Percentiles rank a stretch among this genome's conserved stretches.
phyloP scores from a whole-genome alignment of 768 basidiomycete species.

The Suillus luteus region DNA sequence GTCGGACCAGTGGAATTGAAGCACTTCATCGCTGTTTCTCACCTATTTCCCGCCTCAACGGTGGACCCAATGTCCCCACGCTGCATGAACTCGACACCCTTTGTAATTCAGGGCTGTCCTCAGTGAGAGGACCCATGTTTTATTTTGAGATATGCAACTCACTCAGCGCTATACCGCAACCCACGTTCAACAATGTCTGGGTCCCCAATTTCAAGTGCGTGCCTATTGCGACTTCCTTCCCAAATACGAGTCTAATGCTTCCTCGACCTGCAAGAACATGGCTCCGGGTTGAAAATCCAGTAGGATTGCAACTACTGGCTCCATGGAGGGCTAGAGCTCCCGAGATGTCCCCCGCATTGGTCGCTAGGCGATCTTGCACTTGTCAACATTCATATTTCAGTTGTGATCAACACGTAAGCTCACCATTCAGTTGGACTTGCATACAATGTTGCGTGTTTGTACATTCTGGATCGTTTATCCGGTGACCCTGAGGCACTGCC shows the following conservation, averaged over 20 bases:
- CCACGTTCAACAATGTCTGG: neutral
- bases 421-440: neutral
- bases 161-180: neutral
- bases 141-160: neutral
- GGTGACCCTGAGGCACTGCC: neutral
- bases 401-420: neutral
- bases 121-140: neutral
- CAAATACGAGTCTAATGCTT: neutral
- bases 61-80: no score
- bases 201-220: neutral
- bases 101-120: neutral
- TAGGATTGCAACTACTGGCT: neutral
- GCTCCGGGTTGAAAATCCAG: neutral
- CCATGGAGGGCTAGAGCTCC: neutral
- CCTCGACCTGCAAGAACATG: neutral
- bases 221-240: neutral
- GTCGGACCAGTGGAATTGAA: no score
- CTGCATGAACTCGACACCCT: neutral
- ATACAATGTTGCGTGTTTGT: neutral
- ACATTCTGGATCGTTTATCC: neutral
- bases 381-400: neutral
- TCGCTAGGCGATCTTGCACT: neutral
- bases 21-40: no score
- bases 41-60: no score
- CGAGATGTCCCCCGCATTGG: neutral